Percentiles rank a stretch among this genome's conserved stretches.
Conservation (phyloP, 148 eudicot species). For the Persicaria maculosa region DNA sequence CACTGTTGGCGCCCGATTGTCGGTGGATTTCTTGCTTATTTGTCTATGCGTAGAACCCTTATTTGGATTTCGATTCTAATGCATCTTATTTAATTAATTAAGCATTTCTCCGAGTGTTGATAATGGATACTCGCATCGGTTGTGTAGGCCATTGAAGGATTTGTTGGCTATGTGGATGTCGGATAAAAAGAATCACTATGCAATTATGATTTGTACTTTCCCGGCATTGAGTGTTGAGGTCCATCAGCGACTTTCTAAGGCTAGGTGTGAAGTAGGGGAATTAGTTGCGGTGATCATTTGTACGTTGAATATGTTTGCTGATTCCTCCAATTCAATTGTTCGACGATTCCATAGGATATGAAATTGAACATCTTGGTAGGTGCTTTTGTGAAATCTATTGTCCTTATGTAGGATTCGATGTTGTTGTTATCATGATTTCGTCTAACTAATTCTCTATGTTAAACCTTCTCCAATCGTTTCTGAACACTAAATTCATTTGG, state of each 20-base stretch:
- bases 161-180: constrained; percentile 43
- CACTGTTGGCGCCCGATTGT: constrained; percentile 37
- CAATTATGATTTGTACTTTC: constrained; percentile 26
- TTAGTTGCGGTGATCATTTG: constrained; percentile 39
- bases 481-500: not conserved
- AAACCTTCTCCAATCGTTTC: not conserved
- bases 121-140: constrained; percentile 5
- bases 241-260: constrained; percentile 21
- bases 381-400: not conserved
- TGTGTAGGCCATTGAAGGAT: constrained; percentile 33
- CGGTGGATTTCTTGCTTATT: constrained; percentile 19
- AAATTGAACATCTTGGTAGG: not conserved
- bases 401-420: not conserved
- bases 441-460: not conserved
- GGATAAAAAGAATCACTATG: constrained; percentile 3
- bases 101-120: constrained; percentile 16
- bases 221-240: constrained; percentile 32
- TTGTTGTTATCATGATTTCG: not conserved
- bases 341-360: not conserved
- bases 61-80: not conserved
- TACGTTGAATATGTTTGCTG: not conserved
- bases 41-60: not conserved
- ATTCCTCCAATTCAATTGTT: not conserved
- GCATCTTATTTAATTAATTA: not conserved
- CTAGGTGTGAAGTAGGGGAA: constrained; percentile 26